Base-by-base conservation (phyloP, 306 rosid species). In the Quercus agrifolia region DNA sequence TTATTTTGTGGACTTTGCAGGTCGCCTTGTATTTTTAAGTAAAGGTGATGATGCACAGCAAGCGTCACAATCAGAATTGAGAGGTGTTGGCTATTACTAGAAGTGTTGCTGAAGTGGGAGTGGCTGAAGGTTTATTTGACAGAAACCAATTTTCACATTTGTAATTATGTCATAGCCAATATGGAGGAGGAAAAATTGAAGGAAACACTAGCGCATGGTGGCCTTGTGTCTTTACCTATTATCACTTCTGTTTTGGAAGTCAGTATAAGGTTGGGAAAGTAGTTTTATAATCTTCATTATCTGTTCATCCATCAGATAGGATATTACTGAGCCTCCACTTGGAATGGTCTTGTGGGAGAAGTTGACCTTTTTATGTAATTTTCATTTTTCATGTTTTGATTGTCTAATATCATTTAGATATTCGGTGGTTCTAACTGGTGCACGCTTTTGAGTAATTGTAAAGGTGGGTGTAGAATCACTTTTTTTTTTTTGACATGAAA, bases 1-100 rank as follows among this genome's bases (percentile, higher is more conserved):
- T 13, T 20, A n/a, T 55, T 72, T 63, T n/a, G 9, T 83, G 62
- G 70, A 74, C 38, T 73, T 38, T 84, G 70, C 87, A 94, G 98
- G 98, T 68, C 94, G 98, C 30, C 13, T 94, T 77, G 88, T 94
- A n/a, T 90, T 87, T 83, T 63, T 94, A 85, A 84, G 92, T 23
- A 79, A 81, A 46, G 96, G 91, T 9, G 81, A 69, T 30, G 91
- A 85, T 78, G 71, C 72, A n/a, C 84, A 79, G 54, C 81, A 77
- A 77, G 76, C 82, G 7, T 18, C 91, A 51, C 73, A 70, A 55
- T 44, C 71, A 70, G 90, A 89, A 23, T 46, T 84, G 58, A 90
- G 28, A 79, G 77, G 83, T 31, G 88, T 85, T 83, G 96, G 98
- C 75, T 90, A 92, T 83, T 90, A 85, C 87, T 94, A 82, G 78